Evolutionary conservation across 1,284 basidiomycete genomes (phyloP).

Genomic region (Agroathelia rolfsii): DNA sequence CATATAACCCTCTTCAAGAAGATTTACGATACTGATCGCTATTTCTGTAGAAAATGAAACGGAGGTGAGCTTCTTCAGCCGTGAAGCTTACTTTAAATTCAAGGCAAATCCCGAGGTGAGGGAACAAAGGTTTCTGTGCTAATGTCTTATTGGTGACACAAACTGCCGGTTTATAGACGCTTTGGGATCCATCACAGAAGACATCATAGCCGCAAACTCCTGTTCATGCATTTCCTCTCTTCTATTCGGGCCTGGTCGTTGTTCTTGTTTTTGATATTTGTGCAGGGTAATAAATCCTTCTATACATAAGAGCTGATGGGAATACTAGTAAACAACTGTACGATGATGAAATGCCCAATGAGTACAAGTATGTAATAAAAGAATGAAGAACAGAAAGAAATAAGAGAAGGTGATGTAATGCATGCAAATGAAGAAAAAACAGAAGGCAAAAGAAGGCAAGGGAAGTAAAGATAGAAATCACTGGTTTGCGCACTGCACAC

Average conservation of each 20-base stretch:
- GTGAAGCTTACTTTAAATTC: constrained; percentile 68
- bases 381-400: constrained; percentile 11
- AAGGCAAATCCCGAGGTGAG: constrained; percentile 71
- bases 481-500: constrained; percentile 80
- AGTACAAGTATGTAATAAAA: constrained; percentile 21
- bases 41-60: constrained; percentile 76
- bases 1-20: constrained; percentile 8
- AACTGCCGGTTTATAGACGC: constrained; percentile 27
- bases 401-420: background rate
- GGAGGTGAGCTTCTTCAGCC: constrained; percentile 86
- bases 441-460: constrained; percentile 3
- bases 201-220: background rate
- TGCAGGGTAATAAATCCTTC: too few species aligned
- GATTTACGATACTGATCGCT: constrained; percentile 1
- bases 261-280: too few species aligned
- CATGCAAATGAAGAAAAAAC: background rate
- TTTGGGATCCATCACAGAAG: constrained; percentile 33
- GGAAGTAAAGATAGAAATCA: constrained; percentile 25
- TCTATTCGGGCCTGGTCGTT: too few species aligned
- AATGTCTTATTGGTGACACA: constrained; percentile 6
- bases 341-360: constrained; percentile 17
- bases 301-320: too few species aligned
- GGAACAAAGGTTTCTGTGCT: constrained; percentile 11
- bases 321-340: constrained; percentile 8
- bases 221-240: constrained; percentile 1